phyloP scores from a whole-genome alignment of 352 stramenopile species.

The Peronospora destructor region DNA sequence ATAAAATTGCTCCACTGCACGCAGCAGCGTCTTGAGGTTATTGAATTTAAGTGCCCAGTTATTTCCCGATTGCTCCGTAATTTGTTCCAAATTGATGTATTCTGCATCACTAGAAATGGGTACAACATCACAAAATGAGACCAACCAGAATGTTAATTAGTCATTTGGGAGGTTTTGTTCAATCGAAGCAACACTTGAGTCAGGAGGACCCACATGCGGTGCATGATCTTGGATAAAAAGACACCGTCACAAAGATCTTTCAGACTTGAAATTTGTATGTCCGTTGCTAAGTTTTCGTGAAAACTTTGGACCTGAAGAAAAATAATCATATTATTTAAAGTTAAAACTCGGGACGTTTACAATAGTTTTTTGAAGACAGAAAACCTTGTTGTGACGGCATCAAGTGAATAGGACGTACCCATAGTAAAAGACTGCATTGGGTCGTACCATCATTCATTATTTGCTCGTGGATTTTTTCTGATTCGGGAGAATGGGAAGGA shows the following conservation, averaged over 20 bases:
- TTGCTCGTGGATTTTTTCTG: no score
- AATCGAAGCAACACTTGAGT: no score
- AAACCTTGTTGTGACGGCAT: no score
- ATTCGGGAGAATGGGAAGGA: no score
- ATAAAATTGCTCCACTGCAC: slow-evolving; percentile 75
- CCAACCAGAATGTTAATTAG: neutral
- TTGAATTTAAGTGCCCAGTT: slow-evolving; percentile 77
- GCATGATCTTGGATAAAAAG: slow-evolving; percentile 78
- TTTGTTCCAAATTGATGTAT: slow-evolving; percentile 72
- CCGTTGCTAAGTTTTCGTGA: slow-evolving; percentile 41
- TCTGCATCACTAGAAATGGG: slow-evolving; percentile 46
- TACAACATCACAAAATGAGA: neutral
- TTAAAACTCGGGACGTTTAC: no score
- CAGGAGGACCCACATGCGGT: slow-evolving; percentile 70
- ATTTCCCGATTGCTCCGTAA: slow-evolving; percentile 44
- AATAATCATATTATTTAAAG: neutral
- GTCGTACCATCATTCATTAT: slow-evolving; percentile 66
- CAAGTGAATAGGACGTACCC: slow-evolving; percentile 33
- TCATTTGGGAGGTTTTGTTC: no score
- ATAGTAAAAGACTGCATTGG: slow-evolving; percentile 69
- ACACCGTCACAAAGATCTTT: slow-evolving; percentile 71
- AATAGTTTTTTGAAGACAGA: no score
- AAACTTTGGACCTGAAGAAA: slow-evolving; percentile 62
- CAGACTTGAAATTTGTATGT: slow-evolving; percentile 36
- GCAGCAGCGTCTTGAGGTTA: slow-evolving; percentile 76